A percentile compares a stretch with the other conserved stretches of the same genome.
phyloP scores from a whole-genome alignment of 73 alveolate genomes.

The Breviolum minutum region DNA sequence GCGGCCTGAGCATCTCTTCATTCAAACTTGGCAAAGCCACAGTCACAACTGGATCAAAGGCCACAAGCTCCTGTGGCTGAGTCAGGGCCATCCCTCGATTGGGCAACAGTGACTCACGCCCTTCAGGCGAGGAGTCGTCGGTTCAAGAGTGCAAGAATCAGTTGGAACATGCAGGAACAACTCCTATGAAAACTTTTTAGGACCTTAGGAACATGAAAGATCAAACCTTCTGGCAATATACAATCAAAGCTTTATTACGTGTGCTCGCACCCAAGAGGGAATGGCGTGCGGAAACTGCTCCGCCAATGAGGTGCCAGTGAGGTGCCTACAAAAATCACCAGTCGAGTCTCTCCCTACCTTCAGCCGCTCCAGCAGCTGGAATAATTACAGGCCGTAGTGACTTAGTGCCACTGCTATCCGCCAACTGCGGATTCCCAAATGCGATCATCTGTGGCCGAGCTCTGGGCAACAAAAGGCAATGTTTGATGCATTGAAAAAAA shows the following conservation, averaged over 20 bases:
- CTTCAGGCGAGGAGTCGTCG: conserved; percentile 34
- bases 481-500: no score
- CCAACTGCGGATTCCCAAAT: background rate
- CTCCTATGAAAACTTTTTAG: background rate
- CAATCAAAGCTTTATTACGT: background rate
- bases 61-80: background rate
- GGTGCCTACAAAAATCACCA: no score
- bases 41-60: conserved; percentile 22
- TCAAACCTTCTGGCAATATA: background rate
- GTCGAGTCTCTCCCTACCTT: background rate
- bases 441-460: background rate
- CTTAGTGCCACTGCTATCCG: conserved; percentile 1
- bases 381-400: no score
- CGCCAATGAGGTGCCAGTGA: background rate
- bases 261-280: background rate
- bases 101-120: background rate
- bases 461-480: no score
- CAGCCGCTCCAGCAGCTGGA: conserved; percentile 21
- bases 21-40: conserved; percentile 14
- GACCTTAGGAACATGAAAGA: background rate
- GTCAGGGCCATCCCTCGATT: background rate
- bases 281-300: background rate
- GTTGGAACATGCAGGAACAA: no score
- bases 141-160: no score
- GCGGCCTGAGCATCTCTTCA: background rate